Base-by-base conservation (phyloP, 2,329 filamentous ascomycete genomes). In the Colletotrichum endophyticum region DNA sequence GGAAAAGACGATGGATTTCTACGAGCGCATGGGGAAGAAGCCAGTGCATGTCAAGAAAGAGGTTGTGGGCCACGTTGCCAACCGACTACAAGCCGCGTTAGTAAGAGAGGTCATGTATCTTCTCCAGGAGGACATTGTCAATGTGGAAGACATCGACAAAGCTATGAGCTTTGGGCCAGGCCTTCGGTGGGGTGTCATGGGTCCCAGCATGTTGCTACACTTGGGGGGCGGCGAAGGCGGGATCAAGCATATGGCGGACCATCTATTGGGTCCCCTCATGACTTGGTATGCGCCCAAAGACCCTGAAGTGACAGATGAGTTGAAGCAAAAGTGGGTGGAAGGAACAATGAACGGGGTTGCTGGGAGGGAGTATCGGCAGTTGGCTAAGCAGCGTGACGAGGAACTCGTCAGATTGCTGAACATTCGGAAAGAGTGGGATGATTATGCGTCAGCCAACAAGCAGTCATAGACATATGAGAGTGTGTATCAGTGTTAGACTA, bases 21-120 rank as follows among this genome's bases (percentile, higher is more conserved):
- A 88, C 79, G 78, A 78, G 11, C 75, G 56, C 7, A 78, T 87
- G 3, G 87, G 85, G 7, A 87, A 87, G 77, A 83, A 83, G 25
- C 82, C 87, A 0, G 81, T 87, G 2, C 80, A 84, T 27, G 81
- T 88, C 27, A 81, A 83, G 70, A 83, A 86, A 62, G 87, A 89
- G 76, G 82, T 84, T 0, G 81, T 84, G 4, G 87, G 87, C 0
- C 85, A 86, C 71, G 82, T 88, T 9, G 87, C 86, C 19, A 89
- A 89, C 79, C 82, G 88, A 8, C 83, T 89, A 1, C 87, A 89
- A 19, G 72, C 72, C 19, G 66, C 72, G 11, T 39, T 74, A 15
- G 34, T 74, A 34, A 63, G 72, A 19, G 72, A 74, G n/a, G 44
- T 74, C 34, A 64, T 74, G 66, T 66, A 71, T n/a, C 66, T 74